phyloP scores from a whole-genome alignment of 2,329 filamentous ascomycete species.

The Aureobasidium sp. region DNA sequence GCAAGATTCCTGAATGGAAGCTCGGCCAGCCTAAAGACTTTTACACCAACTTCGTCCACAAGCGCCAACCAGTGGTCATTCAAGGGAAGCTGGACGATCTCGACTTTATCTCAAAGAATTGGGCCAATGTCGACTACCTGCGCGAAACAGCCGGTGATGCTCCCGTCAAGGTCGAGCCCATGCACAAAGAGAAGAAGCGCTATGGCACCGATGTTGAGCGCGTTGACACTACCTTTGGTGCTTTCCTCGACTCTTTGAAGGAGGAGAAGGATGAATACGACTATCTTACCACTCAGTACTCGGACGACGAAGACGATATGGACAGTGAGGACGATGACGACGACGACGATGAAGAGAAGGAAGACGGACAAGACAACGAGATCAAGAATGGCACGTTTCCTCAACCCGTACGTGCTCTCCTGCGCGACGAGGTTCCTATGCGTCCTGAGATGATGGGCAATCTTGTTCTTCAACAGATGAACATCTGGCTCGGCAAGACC shows the following conservation, averaged over 20 bases:
- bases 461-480: conserved; percentile 15
- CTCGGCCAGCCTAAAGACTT: conserved; percentile 1
- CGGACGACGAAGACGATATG: conserved; percentile 5
- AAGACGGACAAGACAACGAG: not conserved
- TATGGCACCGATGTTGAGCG: conserved; percentile 13
- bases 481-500: conserved; percentile 13
- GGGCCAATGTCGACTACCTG: conserved; percentile 7
- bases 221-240: conserved; percentile 6
- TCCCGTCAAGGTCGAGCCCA: conserved; percentile 10
- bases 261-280: conserved; percentile 9
- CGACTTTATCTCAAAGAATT: conserved; percentile 1
- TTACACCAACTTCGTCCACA: not conserved
- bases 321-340: not conserved
- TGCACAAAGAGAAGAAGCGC: conserved; percentile 14
- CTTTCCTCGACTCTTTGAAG: conserved; percentile 3
- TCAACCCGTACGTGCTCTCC: conserved; percentile 5
- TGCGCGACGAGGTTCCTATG: conserved; percentile 2
- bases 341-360: not conserved
- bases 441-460: conserved; percentile 9
- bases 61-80: not conserved
- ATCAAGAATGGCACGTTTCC: conserved; percentile 6
- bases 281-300: conserved; percentile 12
- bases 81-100: not conserved
- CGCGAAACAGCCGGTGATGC: conserved; percentile 8
- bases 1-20: not conserved